Conservation (phyloP, 768 basidiomycete species). For the Amanita rubescens region DNA sequence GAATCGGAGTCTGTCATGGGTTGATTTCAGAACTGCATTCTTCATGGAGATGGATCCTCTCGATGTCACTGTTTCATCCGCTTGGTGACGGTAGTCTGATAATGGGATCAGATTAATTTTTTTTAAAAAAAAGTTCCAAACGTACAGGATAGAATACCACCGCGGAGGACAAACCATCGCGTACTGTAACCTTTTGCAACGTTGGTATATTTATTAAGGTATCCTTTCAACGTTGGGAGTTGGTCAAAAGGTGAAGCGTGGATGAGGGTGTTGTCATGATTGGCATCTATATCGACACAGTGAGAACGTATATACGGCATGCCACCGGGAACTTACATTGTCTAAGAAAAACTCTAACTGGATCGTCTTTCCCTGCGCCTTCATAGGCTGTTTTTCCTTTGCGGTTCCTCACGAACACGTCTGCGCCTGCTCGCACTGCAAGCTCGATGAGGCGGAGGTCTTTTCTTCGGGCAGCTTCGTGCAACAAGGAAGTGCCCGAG, state of each 20-base stretch:
- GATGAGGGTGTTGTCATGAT: slow-evolving; percentile 71
- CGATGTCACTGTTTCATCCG: slow-evolving; percentile 80
- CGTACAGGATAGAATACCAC: slow-evolving; percentile 80
- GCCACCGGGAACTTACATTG: slow-evolving; percentile 54
- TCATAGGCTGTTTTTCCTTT: slow-evolving; percentile 64
- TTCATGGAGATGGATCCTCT: slow-evolving; percentile 88
- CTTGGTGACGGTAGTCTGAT: slow-evolving; percentile 77
- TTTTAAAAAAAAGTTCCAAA: slow-evolving; percentile 12
- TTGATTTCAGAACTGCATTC: slow-evolving; percentile 56
- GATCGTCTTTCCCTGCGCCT: slow-evolving; percentile 70
- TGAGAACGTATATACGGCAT: not conserved
- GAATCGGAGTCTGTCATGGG: slow-evolving; percentile 64
- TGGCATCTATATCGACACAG: slow-evolving; percentile 50
- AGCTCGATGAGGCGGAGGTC: slow-evolving; percentile 79
- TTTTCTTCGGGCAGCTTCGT: slow-evolving; percentile 78
- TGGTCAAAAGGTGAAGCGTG: slow-evolving; percentile 33
- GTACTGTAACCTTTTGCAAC: slow-evolving; percentile 86
- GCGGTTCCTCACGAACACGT: slow-evolving; percentile 80
- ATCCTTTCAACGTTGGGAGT: slow-evolving; percentile 63
- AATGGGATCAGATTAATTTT: not conserved
- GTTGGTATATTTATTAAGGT: slow-evolving; percentile 89
- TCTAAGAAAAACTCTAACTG: slow-evolving; percentile 72
- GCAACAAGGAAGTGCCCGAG: slow-evolving; percentile 73
- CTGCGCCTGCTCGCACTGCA: slow-evolving; percentile 79
- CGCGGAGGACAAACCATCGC: slow-evolving; percentile 87